Base-by-base conservation (phyloP, 306 rosid genomes). In the Cucumis hystrix region DNA sequence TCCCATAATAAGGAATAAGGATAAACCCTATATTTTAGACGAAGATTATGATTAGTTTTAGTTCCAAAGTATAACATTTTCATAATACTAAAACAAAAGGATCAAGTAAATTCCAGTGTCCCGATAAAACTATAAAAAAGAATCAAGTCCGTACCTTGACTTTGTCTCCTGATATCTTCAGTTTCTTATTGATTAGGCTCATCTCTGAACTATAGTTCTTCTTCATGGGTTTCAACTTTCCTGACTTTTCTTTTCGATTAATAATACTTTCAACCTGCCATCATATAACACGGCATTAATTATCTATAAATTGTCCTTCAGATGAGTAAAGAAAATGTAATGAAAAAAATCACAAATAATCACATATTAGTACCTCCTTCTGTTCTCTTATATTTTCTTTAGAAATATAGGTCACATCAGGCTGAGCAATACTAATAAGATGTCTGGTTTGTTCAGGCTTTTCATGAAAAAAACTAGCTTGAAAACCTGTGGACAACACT, bases 101-200 rank as follows among this genome's bases (percentile, higher is more conserved):
- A 69, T 13, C 51, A 18, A 75, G 39, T 61, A 79, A 28, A 58
- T 14, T 56, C 54, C 33, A 40, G 15, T 39, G 33, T n/a, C 54
- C 15, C 23, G 28, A 62, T 51, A 28, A 75, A 45, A 77, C 57
- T 74, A 66, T 20, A 64, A 51, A 69, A 14, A 70, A 28, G 37
- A 79, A 80, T 16, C 78, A 59, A 84, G 69, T 75, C 57, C 82
- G 85, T 88, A 83, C 98, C 96, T 90, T 92, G 75, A 86, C 89
- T 77, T 82, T 87, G 78, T 95, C 96, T 80, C 96, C 98, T 40
- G 93, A 83, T 80, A 92, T 85, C 85, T 92, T 95, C 39, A 95
- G 73, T 88, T 90, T 90, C 84, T 92, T 92, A 86, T 83, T 92
- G 57, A 83, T 83, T 52, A 90, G 71, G 83, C 82, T 86, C 57